phyloP scores from a whole-genome alignment of 345 rosid species.

The Heritiera fomes region DNA sequence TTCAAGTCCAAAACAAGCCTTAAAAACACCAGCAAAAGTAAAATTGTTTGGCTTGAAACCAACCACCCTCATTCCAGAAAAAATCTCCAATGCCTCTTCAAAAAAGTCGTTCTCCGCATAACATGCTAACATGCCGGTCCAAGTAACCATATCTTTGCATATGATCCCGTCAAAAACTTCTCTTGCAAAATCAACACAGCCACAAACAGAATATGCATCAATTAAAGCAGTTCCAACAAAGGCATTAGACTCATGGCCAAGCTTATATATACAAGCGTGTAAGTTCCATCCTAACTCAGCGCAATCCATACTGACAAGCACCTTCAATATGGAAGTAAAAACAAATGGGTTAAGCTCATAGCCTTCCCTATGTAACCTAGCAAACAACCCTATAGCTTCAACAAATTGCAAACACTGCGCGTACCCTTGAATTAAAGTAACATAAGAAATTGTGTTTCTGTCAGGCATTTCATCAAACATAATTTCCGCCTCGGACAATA shows the following conservation, averaged over 20 bases:
- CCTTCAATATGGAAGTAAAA: constrained; percentile 66
- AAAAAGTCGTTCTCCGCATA: constrained; percentile 67
- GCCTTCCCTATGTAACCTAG: constrained; percentile 63
- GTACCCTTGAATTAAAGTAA: constrained; percentile 58
- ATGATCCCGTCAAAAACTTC: constrained; percentile 62
- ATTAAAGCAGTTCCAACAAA: constrained; percentile 82
- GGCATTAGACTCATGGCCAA: constrained; percentile 60
- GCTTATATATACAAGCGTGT: constrained; percentile 72
- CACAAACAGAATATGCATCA: constrained; percentile 64
- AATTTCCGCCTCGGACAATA: constrained; percentile 40
- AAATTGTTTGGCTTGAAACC: constrained; percentile 67
- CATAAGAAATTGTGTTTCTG: constrained; percentile 62
- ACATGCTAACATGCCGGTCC: constrained; percentile 81
- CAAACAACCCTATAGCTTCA: constrained; percentile 50
- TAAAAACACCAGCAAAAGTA: constrained; percentile 63
- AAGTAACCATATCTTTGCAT: constrained; percentile 72
- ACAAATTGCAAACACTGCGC: constrained; percentile 30
- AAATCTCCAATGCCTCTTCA: constrained; percentile 47
- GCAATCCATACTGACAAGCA: constrained; percentile 51
- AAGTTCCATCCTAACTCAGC: constrained; percentile 48
- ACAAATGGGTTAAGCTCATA: constrained; percentile 78
- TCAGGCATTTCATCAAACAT: constrained; percentile 77
- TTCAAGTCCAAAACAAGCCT: constrained; percentile 68
- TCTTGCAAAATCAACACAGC: constrained; percentile 52
- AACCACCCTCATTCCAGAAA: constrained; percentile 57